Percentiles rank a stretch among this genome's conserved stretches.
Conservation (phyloP, 306 rosid genomes). For the Quillaja saponaria region DNA sequence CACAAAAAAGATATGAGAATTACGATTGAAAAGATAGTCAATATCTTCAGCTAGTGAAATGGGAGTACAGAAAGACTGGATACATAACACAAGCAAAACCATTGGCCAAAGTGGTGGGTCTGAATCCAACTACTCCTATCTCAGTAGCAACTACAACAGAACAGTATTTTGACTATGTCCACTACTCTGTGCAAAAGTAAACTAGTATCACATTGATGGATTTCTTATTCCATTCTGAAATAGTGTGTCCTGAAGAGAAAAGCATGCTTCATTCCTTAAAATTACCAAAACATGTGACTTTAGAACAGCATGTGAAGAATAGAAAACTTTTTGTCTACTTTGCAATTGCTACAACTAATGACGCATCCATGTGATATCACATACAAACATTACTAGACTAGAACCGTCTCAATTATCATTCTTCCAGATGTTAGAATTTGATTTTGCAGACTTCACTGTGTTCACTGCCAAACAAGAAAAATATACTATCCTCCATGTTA, state of each 20-base stretch:
- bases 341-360: neutral
- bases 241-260: constrained; percentile 7
- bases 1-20: constrained; percentile 25
- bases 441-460: neutral
- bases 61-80: neutral
- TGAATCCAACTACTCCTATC: neutral
- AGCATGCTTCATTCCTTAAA: constrained; percentile 14
- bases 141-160: constrained; percentile 15
- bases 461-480: neutral
- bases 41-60: no score
- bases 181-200: neutral
- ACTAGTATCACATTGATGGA: no score
- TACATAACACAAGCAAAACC: neutral
- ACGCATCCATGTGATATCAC: neutral
- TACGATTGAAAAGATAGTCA: constrained; percentile 10
- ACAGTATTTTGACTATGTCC: constrained; percentile 13
- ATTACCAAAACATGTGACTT: neutral
- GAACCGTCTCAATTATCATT: neutral
- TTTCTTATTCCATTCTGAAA: constrained; percentile 8
- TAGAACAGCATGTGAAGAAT: constrained; percentile 20
- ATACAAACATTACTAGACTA: constrained; percentile 6
- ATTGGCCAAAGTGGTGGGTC: neutral
- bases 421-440: constrained; percentile 6
- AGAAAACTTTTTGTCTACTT: constrained; percentile 2
- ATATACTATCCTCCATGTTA: no score